Percentiles rank a stretch among this genome's conserved stretches.
Conservation (phyloP, 441 rosid genomes). For the Euphorbia corollata region DNA sequence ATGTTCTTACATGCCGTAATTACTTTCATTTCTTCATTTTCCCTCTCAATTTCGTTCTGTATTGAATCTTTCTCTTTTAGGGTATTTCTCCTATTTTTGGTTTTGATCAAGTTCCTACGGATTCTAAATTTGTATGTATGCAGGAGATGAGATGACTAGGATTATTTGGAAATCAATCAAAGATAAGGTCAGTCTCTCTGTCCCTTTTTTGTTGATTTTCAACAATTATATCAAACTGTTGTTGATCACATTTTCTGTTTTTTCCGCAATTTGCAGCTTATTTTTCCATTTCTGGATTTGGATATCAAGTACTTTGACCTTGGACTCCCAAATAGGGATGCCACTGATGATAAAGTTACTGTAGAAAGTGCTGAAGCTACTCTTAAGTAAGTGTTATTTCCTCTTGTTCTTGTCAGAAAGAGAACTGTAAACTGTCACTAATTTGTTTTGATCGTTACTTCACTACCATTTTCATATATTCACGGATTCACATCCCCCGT, state of each 20-base stretch:
- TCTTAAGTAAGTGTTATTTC: constrained; percentile 39
- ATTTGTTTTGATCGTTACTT: background rate
- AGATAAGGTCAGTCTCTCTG: constrained; percentile 45
- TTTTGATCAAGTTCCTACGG: background rate
- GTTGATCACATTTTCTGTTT: background rate
- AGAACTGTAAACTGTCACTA: background rate
- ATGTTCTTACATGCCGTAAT: background rate
- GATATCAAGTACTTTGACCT: constrained; percentile 95
- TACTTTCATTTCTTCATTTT: background rate
- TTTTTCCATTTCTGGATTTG: constrained; percentile 83
- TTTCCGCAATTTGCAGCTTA: constrained; percentile 42
- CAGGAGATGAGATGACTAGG: constrained; percentile 91
- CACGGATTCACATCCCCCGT: background rate
- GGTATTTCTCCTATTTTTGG: background rate
- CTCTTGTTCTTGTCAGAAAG: background rate
- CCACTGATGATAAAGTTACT: constrained; percentile 82
- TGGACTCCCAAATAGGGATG: constrained; percentile 83
- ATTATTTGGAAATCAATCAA: constrained; percentile 72
- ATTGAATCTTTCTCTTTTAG: background rate
- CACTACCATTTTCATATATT: background rate
- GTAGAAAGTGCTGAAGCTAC: constrained; percentile 92
- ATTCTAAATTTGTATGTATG: background rate
- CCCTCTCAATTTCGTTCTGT: background rate
- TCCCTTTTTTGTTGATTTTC: background rate
- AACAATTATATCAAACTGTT: background rate